A percentile compares a stretch with the other conserved stretches of the same genome.
These are phyloP conservation scores for Sinapis alba DNA, from an alignment of 441 rosid genomes.

Conservation along the genomic window DNA sequence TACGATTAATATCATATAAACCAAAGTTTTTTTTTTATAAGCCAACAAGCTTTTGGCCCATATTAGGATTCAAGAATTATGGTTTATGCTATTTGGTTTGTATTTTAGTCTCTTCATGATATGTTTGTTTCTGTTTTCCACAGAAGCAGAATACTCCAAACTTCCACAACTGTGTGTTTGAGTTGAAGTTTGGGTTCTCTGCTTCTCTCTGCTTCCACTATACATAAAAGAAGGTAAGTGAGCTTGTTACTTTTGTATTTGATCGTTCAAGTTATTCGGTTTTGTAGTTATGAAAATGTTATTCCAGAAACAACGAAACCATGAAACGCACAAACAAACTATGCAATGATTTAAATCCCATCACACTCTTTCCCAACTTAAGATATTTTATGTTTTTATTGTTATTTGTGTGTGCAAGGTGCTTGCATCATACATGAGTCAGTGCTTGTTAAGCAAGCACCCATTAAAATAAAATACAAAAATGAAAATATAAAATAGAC, in stretches of 20 bases:
- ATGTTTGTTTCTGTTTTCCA: neutral
- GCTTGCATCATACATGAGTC: slow-evolving; percentile 78
- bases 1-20: neutral
- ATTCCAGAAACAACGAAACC: slow-evolving; percentile 4
- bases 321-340: neutral
- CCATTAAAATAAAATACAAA: slow-evolving; percentile 13
- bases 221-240: neutral
- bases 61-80: neutral
- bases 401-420: slow-evolving; percentile 24
- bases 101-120: neutral
- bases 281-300: slow-evolving; percentile 3
- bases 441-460: slow-evolving; percentile 78
- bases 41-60: neutral
- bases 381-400: neutral
- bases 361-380: slow-evolving; percentile 10
- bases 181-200: neutral
- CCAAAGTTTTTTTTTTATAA: neutral
- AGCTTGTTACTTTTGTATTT: neutral
- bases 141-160: neutral
- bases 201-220: neutral
- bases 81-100: neutral
- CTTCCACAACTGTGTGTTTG: neutral
- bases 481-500: slow-evolving; percentile 4
- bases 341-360: neutral
- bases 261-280: neutral